Base-by-base conservation (phyloP, 2,329 filamentous ascomycete species). In the Celoporthe dispersa region DNA sequence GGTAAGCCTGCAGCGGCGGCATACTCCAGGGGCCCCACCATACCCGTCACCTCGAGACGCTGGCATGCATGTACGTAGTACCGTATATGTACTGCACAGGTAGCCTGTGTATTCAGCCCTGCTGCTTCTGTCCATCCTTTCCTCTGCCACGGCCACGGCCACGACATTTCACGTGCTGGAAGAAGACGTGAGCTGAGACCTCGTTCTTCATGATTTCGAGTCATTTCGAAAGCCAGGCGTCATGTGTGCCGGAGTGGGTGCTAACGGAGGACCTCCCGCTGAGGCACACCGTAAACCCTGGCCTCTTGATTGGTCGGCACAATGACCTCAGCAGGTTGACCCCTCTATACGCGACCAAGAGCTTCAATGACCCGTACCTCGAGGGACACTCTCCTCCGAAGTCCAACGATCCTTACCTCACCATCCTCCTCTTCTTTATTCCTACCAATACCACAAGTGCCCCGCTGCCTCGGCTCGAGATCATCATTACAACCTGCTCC, bases 241-340 rank as follows among this genome's bases (percentile, higher is more conserved):
- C 53, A 57, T 57, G 28, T 57, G 53, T 63, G 37, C 59, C 25
- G 37, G 14, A 28, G 60, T 28, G 39, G 39, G 28, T 25, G 31
- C 22, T 33, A 31, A 25, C 12, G 8, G 41, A 65, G 28, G 44
- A n/a, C 33, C 48, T 19, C 37, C n/a, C 44, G 22, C 48, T 65
- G 44, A 16, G 57, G 63, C 63, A 65, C 63, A 65, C 63, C 57
- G 63, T 65, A 65, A 55, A 66, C 7, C 53, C 55, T 39, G 53
- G 35, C 37, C 14, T 60, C 35, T 60, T 66, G 64, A 66, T 66
- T 66, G 64, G 64, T 48, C 64, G 28, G 37, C 64, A 28, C 55
- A 66, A 60, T 44, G 53, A 39, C 64, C 37, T 59, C 55, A 37
- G 37, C 64, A 11, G 22, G 33, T 35, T 25, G 14, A 37, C 28